phyloP scores from a whole-genome alignment of 192 early-diverging fungal species.

The Coemansia sp. region DNA sequence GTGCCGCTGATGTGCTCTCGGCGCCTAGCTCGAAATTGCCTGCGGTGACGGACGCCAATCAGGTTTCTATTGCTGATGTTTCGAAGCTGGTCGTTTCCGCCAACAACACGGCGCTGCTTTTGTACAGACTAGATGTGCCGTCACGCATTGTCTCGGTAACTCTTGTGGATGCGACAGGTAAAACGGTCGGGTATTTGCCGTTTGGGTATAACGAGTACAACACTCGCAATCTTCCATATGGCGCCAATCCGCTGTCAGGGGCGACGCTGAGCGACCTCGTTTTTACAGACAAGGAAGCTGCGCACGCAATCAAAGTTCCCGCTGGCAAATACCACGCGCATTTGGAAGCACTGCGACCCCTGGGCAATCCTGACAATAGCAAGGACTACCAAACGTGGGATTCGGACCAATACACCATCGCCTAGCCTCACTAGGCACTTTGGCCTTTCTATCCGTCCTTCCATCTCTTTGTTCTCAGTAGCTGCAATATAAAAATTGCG shows the following conservation, averaged over 20 bases:
- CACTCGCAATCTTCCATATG: slow-evolving; percentile 14
- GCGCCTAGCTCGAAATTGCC: slow-evolving; percentile 13
- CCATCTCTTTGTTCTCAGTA: neutral
- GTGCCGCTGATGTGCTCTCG: slow-evolving; percentile 19
- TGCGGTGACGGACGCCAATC: slow-evolving; percentile 6
- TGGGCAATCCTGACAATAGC: slow-evolving; percentile 27
- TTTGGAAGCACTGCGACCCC: slow-evolving; percentile 29
- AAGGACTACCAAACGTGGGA: slow-evolving; percentile 47
- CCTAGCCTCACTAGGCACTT: neutral
- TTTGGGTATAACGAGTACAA: slow-evolving; percentile 22
- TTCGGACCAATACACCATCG: slow-evolving; percentile 29
- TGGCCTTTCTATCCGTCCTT: no score
- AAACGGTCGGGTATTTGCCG: slow-evolving; percentile 21
- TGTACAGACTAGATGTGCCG: slow-evolving; percentile 24
- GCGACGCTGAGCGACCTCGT: slow-evolving; percentile 6
- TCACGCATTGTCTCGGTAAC: slow-evolving; percentile 16
- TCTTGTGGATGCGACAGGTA: slow-evolving; percentile 16
- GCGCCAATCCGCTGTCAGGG: neutral
- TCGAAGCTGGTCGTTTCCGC: slow-evolving; percentile 9
- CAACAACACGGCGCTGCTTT: neutral
- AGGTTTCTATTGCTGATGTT: slow-evolving; percentile 4
- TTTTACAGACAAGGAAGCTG: slow-evolving; percentile 14
- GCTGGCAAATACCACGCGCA: slow-evolving; percentile 36
- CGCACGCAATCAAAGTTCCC: slow-evolving; percentile 6
- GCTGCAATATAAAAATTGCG: neutral